Base-by-base conservation (phyloP, 768 basidiomycete species). In the Imleria badia region DNA sequence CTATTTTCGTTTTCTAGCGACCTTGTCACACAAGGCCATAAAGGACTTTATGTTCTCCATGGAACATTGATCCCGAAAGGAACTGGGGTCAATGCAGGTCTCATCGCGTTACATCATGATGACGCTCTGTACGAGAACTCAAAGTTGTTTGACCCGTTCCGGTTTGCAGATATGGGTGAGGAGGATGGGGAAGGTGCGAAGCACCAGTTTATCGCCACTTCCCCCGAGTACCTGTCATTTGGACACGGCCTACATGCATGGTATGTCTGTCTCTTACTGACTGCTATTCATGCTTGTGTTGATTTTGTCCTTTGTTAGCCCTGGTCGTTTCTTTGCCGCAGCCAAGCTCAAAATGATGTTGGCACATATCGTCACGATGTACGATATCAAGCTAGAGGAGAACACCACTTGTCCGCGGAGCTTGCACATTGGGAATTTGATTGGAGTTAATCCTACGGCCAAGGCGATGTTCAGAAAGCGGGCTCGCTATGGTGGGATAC, bases 341-440 rank as follows among this genome's bases (percentile, higher is more conserved):
- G 66, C 62, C 33, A 66, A 73, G 51, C 63, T 82, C 61, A 81
- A 82, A 61, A 66, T 72, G 1, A 73, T 81, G 63, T 51, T 81
- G 29, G 79, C 79, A 7, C 66, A 78, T 53, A 48, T 82, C 11
- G 55, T 82, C 33, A 66, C 44, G 69, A 45, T 15, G 9, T 54
- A 54, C 17, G 55, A 57, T 30, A 3, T 61, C 60, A 52, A 50
- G 35, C 17, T 52, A 7, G 47, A 49, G 22, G 48, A 50, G 7
- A 56, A 58, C 3, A 36, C 13, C 20, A 33, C 35, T 14, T 53
- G 36, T 23, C 49, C 50, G 8, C 17, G 6, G 14, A 46, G 38
- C 20, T 19, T 52, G 41, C n/a, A n/a, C 10, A 31, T 62, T 14
- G 52, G 46, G 19, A 26, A 13, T 29, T 3, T 7, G 13, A 47